These are phyloP conservation scores for Saitozyma sp. DNA, from an alignment of 768 basidiomycete species.

Conservation along the genomic window DNA sequence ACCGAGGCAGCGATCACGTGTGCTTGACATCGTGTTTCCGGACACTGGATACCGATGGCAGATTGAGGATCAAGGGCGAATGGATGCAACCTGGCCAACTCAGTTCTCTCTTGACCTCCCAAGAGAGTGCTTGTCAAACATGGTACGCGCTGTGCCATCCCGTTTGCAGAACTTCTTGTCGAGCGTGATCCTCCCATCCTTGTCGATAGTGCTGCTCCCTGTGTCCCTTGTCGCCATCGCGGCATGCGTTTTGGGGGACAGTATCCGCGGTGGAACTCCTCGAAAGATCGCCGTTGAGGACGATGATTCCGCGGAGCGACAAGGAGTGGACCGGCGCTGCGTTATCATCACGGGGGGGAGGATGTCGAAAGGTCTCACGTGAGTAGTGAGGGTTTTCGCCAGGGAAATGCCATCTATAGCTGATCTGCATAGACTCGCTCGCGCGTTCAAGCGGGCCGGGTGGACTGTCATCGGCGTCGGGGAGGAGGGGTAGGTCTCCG, in stretches of 20 bases:
- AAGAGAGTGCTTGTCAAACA: too few species aligned
- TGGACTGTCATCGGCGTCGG: constrained; percentile 50
- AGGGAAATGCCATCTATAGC: not conserved
- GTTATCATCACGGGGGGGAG: constrained; percentile 47
- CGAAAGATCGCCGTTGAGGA: constrained; percentile 1
- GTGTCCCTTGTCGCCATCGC: constrained; percentile 33
- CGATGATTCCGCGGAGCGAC: not conserved
- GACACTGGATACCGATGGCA: too few species aligned
- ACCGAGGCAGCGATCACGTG: too few species aligned
- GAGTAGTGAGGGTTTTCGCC: constrained; percentile 11
- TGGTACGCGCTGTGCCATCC: too few species aligned
- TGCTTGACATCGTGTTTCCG: too few species aligned
- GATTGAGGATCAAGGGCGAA: too few species aligned
- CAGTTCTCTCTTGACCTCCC: too few species aligned
- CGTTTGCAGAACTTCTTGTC: constrained; percentile 21
- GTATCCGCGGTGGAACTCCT: not conserved
- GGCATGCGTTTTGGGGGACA: constrained; percentile 23
- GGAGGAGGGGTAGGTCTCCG: constrained; percentile 40
- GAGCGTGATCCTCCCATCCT: constrained; percentile 12
- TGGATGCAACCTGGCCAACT: too few species aligned
- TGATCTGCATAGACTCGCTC: constrained; percentile 24
- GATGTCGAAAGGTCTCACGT: constrained; percentile 48
- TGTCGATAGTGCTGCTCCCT: constrained; percentile 32
- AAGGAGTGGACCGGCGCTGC: constrained; percentile 21
- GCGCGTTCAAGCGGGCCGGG: constrained; percentile 48